These are phyloP conservation scores for Fusarium nodosum DNA, from an alignment of 2,329 filamentous ascomycete species.

Conservation along the genomic window DNA sequence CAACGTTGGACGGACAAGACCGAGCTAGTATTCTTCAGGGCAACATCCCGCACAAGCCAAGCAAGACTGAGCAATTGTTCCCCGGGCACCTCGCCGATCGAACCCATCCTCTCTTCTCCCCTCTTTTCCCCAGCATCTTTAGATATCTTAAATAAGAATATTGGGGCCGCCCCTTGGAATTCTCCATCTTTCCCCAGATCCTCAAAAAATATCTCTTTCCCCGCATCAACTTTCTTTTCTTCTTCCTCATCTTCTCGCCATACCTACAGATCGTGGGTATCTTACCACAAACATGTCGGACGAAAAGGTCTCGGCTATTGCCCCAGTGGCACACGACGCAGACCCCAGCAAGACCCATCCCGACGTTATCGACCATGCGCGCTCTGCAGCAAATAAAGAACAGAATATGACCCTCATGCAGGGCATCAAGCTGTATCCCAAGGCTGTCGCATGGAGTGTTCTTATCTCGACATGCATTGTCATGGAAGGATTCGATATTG, in stretches of 20 bases:
- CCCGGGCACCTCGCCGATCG: conserved; percentile 11
- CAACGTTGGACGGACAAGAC: not conserved
- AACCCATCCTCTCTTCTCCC: not conserved
- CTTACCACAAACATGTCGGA: conserved; percentile 12
- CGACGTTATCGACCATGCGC: conserved; percentile 41
- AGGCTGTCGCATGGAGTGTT: conserved; percentile 42
- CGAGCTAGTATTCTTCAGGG: conserved; percentile 22
- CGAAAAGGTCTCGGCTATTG: conserved; percentile 27
- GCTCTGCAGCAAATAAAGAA: conserved; percentile 38
- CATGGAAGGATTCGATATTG: conserved; percentile 45
- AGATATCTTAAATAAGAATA: conserved; percentile 23
- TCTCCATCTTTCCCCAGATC: conserved; percentile 27
- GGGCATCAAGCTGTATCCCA: conserved; percentile 44
- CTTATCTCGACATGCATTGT: conserved; percentile 45
- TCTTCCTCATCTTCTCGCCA: not conserved
- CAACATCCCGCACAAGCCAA: conserved; percentile 12
- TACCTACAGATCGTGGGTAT: not conserved
- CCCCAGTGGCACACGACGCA: conserved; percentile 13
- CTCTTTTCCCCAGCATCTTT: conserved; percentile 14
- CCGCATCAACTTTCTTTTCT: conserved; percentile 16
- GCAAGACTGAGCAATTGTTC: conserved; percentile 2
- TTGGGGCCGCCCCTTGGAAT: conserved; percentile 15
- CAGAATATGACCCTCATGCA: conserved; percentile 45
- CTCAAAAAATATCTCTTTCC: conserved; percentile 21
- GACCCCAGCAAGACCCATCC: conserved; percentile 41